These are phyloP conservation scores for Plasmodium ovale DNA, from an alignment of 169 alveolate genomes.

Conservation along the genomic window DNA sequence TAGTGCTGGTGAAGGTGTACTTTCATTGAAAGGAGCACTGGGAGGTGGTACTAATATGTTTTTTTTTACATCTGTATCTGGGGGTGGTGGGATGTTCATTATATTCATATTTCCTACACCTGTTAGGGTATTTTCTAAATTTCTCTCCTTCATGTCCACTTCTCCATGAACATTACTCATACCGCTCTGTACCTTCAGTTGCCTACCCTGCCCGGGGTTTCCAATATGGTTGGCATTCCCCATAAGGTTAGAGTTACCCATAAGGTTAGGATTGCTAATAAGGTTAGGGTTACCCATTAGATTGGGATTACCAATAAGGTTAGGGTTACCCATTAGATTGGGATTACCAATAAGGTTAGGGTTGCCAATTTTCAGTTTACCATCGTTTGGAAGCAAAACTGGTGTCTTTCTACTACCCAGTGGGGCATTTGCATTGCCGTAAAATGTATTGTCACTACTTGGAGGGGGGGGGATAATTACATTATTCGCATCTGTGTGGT, in stretches of 20 bases:
- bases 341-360: background rate
- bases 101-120: background rate
- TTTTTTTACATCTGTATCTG: constrained; percentile 32
- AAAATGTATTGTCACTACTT: constrained; percentile 22
- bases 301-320: background rate
- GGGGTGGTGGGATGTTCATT: constrained; percentile 43
- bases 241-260: background rate
- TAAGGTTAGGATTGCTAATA: constrained; percentile 1
- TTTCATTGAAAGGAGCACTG: background rate
- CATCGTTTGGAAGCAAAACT: constrained; percentile 34
- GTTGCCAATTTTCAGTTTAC: constrained; percentile 7
- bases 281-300: background rate
- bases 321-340: background rate
- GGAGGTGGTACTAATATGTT: background rate
- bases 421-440: background rate
- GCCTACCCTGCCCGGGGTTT: constrained; percentile 10
- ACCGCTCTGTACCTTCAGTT: background rate
- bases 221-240: background rate
- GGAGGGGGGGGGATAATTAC: constrained; percentile 62
- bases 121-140: constrained; percentile 20
- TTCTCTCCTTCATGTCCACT: constrained; percentile 13
- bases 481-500: constrained; percentile 1
- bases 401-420: constrained; percentile 1
- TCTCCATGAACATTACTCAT: constrained; percentile 7
- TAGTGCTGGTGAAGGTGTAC: background rate